Conservation (phyloP, 1,139 yeast genomes). For the Blastobotrys raffinosifermentans region DNA sequence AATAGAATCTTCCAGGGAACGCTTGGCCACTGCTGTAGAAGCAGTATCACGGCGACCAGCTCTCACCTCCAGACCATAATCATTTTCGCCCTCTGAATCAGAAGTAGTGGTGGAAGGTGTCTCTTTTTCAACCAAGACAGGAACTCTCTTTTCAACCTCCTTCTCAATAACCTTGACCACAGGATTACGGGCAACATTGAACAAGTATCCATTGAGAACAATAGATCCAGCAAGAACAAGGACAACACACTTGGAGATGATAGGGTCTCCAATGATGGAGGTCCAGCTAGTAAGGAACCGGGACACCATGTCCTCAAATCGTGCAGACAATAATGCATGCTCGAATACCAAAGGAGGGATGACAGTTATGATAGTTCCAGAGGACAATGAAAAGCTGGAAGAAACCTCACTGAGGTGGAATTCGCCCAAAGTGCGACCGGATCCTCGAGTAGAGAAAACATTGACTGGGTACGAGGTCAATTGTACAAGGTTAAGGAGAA, state of each 20-base stretch:
- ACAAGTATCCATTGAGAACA: slow-evolving; percentile 74
- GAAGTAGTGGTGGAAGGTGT: slow-evolving; percentile 18
- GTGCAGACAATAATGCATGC: slow-evolving; percentile 58
- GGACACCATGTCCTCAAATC: slow-evolving; percentile 58
- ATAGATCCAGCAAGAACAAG: slow-evolving; percentile 71
- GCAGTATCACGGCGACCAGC: slow-evolving; percentile 3
- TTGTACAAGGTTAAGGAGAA: slow-evolving; percentile 55
- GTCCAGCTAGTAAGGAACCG: slow-evolving; percentile 54
- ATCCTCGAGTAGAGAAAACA: slow-evolving; percentile 3
- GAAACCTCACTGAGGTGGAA: background rate
- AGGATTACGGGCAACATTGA: slow-evolving; percentile 37
- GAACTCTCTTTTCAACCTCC: slow-evolving; percentile 29
- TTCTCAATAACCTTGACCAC: slow-evolving; percentile 32
- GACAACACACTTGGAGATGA: slow-evolving; percentile 72
- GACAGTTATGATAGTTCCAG: slow-evolving; percentile 59
- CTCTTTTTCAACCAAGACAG: slow-evolving; percentile 27
- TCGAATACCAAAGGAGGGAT: slow-evolving; percentile 63
- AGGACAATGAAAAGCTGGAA: slow-evolving; percentile 12
- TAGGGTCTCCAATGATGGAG: slow-evolving; percentile 71
- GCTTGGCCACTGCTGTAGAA: slow-evolving; percentile 8
- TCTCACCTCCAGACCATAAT: slow-evolving; percentile 17
- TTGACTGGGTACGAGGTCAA: slow-evolving; percentile 44
- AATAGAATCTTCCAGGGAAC: slow-evolving; percentile 56
- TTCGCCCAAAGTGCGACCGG: background rate
- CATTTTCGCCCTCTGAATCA: slow-evolving; percentile 19